A percentile compares a stretch with the other conserved stretches of the same genome.
These are phyloP conservation scores for Strobilomyces echinocephalus DNA, from an alignment of 768 basidiomycete genomes.

Conservation along the genomic window DNA sequence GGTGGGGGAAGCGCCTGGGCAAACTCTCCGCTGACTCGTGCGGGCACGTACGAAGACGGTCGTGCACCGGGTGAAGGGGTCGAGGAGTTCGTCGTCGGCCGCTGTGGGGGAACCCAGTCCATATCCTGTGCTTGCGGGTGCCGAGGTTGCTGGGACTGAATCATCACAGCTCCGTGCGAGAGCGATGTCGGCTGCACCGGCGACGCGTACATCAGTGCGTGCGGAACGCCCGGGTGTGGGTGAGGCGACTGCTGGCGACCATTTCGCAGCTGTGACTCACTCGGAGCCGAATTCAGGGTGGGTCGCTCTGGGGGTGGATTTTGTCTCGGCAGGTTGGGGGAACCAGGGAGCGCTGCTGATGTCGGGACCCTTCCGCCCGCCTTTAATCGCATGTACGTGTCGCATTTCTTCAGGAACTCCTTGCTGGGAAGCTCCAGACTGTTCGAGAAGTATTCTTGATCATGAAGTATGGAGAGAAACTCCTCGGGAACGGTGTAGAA, in stretches of 20 bases:
- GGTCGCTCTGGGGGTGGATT: constrained; percentile 47
- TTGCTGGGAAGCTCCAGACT: constrained; percentile 87
- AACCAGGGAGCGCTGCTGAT: constrained; percentile 26
- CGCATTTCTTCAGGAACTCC: constrained; percentile 94
- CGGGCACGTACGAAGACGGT: constrained; percentile 48
- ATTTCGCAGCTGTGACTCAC: constrained; percentile 36
- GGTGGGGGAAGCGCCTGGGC: constrained; percentile 33
- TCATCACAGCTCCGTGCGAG: constrained; percentile 41
- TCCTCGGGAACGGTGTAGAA: constrained; percentile 94
- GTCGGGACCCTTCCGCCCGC: constrained; percentile 48
- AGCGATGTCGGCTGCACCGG: constrained; percentile 42
- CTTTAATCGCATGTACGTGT: constrained; percentile 79
- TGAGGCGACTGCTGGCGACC: constrained; percentile 39
- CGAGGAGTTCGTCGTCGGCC: constrained; percentile 34
- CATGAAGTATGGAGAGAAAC: constrained; percentile 77
- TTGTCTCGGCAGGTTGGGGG: constrained; percentile 23
- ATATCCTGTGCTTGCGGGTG: constrained; percentile 43
- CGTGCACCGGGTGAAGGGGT: constrained; percentile 37
- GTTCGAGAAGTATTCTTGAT: constrained; percentile 89
- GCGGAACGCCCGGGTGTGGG: constrained; percentile 34
- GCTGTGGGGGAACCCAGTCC: constrained; percentile 35
- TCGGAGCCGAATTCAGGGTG: constrained; percentile 36
- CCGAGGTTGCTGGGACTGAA: constrained; percentile 40
- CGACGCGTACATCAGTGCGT: constrained; percentile 43
- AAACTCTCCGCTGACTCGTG: constrained; percentile 43